phyloP scores from a whole-genome alignment of 768 basidiomycete species.

The Naganishia vishniacii region DNA sequence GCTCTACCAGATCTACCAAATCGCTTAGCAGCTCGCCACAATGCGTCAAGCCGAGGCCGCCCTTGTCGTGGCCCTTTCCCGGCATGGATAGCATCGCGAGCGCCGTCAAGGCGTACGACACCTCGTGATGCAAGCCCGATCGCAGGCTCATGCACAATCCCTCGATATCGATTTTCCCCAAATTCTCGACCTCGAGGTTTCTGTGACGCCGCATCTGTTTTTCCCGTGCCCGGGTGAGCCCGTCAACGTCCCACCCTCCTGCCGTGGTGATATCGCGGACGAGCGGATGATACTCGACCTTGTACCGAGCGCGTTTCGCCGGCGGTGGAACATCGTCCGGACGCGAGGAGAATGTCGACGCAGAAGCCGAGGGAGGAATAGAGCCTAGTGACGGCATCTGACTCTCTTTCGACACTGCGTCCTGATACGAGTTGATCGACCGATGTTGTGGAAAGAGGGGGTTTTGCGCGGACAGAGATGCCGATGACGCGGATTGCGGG shows the following conservation, averaged over 20 bases:
- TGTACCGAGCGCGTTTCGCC: slow-evolving; percentile 57
- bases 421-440: too few relatives aligned
- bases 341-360: neutral
- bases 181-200: slow-evolving; percentile 52
- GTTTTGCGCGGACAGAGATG: neutral
- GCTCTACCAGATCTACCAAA: slow-evolving; percentile 76
- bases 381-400: too few relatives aligned
- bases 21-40: slow-evolving; percentile 80
- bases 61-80: slow-evolving; percentile 40
- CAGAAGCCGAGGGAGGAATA: too few relatives aligned
- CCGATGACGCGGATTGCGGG: neutral
- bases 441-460: neutral
- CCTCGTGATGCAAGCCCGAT: slow-evolving; percentile 72
- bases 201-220: neutral
- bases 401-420: too few relatives aligned
- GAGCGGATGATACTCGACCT: slow-evolving; percentile 81
- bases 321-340: slow-evolving; percentile 20
- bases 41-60: slow-evolving; percentile 54
- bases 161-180: slow-evolving; percentile 85
- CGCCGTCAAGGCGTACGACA: slow-evolving; percentile 84
- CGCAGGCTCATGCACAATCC: slow-evolving; percentile 88
- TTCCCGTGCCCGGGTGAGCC: slow-evolving; percentile 54
- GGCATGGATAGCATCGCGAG: slow-evolving; percentile 62
- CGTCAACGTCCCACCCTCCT: slow-evolving; percentile 73
- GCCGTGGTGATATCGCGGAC: slow-evolving; percentile 67